Base-by-base conservation (phyloP, 495 filamentous ascomycete genomes). In the Extremus antarcticus region DNA sequence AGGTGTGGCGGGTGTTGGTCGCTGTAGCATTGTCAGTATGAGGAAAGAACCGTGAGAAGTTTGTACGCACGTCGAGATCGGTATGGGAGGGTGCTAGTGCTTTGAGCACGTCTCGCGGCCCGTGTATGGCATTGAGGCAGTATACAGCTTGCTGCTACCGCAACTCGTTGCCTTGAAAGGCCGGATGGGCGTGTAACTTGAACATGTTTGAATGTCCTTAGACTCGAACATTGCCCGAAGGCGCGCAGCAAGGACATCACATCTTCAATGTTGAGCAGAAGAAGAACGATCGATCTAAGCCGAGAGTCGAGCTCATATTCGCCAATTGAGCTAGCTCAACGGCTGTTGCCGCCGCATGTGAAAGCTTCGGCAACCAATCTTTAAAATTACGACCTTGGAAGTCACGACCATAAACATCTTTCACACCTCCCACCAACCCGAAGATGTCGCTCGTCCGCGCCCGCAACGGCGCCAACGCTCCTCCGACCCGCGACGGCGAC, bases 401-500 rank as follows among this genome's bases (percentile, higher is more conserved):
- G 41, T 45, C 41, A n/a, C 41, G 41, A 45, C 41, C 15, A 8
- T n/a, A 45, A 7, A 7, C 4, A n/a, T 21, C 8, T 21, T 17
- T n/a, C 41, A 45, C 41, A 45, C n/a, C 19, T 21, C 19, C 41
- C 17, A n/a, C n/a, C n/a, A n/a, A n/a, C n/a, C n/a, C n/a, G n/a
- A 45, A 4, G 7, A 78, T 81, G 70, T 66, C 58, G 1, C 50
- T 81, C 16, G 66, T 77, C 20, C 77, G 75, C 21, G 63, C 61
- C 76, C 63, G 67, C 73, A 59, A 71, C 71, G 40, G 66, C 65
- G 49, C 68, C 73, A 47, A 74, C 77, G 54, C 47, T 80, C 85
- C 15, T 78, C 80, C 39, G 87, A 90, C 68, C 81, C 83, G 59
- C 35, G 40, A 47, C 22, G 59, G 24, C 40, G n/a, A 58, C 25